Percentiles rank a stretch among this genome's conserved stretches.
These are phyloP conservation scores for Hepatocystis sp. DNA, from an alignment of 169 alveolate species.

Conservation along the genomic window DNA sequence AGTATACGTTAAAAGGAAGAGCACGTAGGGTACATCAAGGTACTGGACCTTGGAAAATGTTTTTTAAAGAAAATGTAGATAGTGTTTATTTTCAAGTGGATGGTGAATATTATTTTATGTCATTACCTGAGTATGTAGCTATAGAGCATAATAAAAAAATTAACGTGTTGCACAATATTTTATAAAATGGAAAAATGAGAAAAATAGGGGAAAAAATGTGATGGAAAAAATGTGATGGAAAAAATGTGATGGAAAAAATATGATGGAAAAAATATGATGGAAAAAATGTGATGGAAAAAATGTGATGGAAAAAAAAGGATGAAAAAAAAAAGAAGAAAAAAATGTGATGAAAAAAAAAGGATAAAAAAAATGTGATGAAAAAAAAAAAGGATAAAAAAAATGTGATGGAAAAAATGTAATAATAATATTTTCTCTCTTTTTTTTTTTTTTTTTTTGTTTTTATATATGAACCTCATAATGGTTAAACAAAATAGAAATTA, in stretches of 20 bases:
- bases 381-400: too few relatives aligned
- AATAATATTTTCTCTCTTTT: not conserved
- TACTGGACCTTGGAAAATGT: conserved; percentile 88
- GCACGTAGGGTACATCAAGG: conserved; percentile 87
- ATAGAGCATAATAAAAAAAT: conserved; percentile 51
- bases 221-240: too few relatives aligned
- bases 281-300: too few relatives aligned
- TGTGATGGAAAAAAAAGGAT: too few relatives aligned
- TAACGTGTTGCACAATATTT: too few relatives aligned
- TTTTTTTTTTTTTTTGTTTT: not conserved
- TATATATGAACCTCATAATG: not conserved
- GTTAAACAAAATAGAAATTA: not conserved
- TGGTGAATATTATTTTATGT: conserved; percentile 82
- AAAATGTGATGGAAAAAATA: too few relatives aligned
- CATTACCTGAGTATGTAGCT: conserved; percentile 25
- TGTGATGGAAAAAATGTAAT: conserved; percentile 42
- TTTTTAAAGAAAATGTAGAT: conserved; percentile 76
- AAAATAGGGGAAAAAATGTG: too few relatives aligned
- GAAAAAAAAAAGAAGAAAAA: too few relatives aligned
- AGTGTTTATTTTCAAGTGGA: conserved; percentile 86
- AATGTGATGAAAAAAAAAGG: too few relatives aligned
- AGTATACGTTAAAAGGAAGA: conserved; percentile 76
- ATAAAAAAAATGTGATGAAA: too few relatives aligned
- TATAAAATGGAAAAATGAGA: too few relatives aligned
- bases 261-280: too few relatives aligned